These are phyloP conservation scores for Ophiostoma sp. DNA, from an alignment of 2,329 filamentous ascomycete genomes.

Conservation along the genomic window DNA sequence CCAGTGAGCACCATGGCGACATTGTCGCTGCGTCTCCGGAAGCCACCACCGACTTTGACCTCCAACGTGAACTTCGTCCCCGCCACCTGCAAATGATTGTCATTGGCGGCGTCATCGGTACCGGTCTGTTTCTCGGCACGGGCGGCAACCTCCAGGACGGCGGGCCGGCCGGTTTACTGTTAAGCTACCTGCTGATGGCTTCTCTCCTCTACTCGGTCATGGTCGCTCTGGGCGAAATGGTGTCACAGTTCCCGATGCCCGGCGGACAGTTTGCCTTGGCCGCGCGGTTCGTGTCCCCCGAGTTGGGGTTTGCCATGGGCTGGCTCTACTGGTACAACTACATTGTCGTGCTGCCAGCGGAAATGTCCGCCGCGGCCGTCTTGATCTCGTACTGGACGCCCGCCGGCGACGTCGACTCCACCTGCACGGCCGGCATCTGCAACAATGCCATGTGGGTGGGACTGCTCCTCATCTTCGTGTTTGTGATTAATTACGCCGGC, in stretches of 20 bases:
- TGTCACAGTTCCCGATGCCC: background rate
- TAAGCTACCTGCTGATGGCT: conserved; percentile 16
- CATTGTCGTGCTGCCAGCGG: conserved; percentile 38
- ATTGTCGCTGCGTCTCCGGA: background rate
- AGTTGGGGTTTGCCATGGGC: conserved; percentile 49
- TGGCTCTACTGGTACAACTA: conserved; percentile 55
- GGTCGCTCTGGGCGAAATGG: conserved; percentile 22
- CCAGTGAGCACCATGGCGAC: background rate
- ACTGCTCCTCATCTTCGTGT: conserved; percentile 22
- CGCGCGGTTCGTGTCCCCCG: conserved; percentile 44
- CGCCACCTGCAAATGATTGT: conserved; percentile 23
- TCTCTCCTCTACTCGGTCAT: conserved; percentile 20
- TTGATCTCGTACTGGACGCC: conserved; percentile 25
- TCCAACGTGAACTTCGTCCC: background rate
- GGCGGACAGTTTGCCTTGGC: conserved; percentile 17
- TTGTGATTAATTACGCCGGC: conserved; percentile 21
- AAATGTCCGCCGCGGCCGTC: conserved; percentile 21
- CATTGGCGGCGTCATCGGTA: conserved; percentile 21
- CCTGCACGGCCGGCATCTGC: background rate
- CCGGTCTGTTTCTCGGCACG: conserved; percentile 19
- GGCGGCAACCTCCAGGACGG: conserved; percentile 19
- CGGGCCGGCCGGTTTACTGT: conserved; percentile 20
- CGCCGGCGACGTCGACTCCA: conserved; percentile 20
- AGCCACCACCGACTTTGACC: background rate
- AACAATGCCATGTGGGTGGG: conserved; percentile 24